phyloP scores from a whole-genome alignment of 2,329 filamentous ascomycete genomes.

The Aschersonia sp. region DNA sequence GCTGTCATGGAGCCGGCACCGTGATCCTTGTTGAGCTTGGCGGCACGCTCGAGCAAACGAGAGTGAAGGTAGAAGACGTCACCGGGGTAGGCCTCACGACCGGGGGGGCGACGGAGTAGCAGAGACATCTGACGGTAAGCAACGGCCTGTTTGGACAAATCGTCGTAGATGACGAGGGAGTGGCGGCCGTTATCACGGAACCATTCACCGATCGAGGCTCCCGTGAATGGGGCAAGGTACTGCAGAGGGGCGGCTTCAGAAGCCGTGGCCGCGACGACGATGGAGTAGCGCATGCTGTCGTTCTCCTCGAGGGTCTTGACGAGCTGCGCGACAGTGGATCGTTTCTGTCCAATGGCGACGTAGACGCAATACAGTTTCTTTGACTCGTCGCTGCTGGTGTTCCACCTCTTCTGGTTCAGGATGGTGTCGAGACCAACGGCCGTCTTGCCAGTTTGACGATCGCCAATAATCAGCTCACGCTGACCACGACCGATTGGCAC shows the following conservation, averaged over 20 bases:
- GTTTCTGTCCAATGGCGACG: conserved; percentile 98
- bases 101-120: conserved; percentile 89
- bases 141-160: conserved; percentile 95
- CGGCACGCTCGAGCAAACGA: conserved; percentile 95
- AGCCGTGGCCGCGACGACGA: conserved; percentile 88
- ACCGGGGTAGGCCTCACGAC: conserved; percentile 98
- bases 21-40: conserved; percentile 95
- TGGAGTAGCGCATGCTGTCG: conserved; percentile 96
- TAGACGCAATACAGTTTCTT: conserved; percentile 99
- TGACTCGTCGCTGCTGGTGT: conserved; percentile 68
- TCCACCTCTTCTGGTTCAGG: conserved; percentile 99
- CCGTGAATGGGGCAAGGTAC: conserved; percentile 84
- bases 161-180: conserved; percentile 81
- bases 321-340: conserved; percentile 96
- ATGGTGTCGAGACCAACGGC: conserved; percentile 96
- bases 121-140: conserved; percentile 99
- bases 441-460: conserved; percentile 99
- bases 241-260: conserved; percentile 93
- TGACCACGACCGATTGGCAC: conserved; percentile 99
- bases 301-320: conserved; percentile 99
- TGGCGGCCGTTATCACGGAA: conserved; percentile 83
- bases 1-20: conserved; percentile 95
- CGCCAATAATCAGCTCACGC: conserved; percentile 99
- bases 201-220: conserved; percentile 44
- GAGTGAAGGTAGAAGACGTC: conserved; percentile 99